A percentile compares a stretch with the other conserved stretches of the same genome.
phyloP scores from a whole-genome alignment of 768 basidiomycete genomes.

The Russula sp. region DNA sequence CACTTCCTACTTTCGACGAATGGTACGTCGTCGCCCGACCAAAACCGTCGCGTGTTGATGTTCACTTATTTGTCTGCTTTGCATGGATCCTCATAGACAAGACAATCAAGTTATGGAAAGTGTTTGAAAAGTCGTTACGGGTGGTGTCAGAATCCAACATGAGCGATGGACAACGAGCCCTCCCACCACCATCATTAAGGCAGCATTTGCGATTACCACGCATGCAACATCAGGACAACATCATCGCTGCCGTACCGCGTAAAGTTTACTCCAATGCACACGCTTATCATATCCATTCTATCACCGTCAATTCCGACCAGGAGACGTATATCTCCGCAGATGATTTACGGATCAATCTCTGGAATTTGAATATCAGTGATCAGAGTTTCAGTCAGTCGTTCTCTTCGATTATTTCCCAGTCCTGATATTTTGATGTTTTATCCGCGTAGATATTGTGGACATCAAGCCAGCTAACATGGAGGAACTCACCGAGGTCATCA shows the following conservation, averaged over 20 bases:
- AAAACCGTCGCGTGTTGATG: constrained; percentile 3
- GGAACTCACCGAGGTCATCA: constrained; percentile 98
- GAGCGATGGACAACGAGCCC: constrained; percentile 64
- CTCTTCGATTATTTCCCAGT: background rate
- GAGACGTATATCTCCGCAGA: constrained; percentile 99
- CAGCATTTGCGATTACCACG: constrained; percentile 79
- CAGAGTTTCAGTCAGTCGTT: constrained; percentile 90
- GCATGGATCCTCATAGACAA: constrained; percentile 57
- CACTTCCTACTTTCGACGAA: constrained; percentile 97
- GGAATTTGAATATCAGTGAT: constrained; percentile 98
- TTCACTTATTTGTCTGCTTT: constrained; percentile 1
- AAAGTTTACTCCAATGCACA: constrained; percentile 99
- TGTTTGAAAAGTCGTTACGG: constrained; percentile 96
- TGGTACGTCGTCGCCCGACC: constrained; percentile 43
- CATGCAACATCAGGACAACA: constrained; percentile 92
- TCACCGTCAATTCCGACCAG: constrained; percentile 98
- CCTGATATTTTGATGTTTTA: background rate
- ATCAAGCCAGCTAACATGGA: constrained; percentile 99
- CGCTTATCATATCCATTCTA: constrained; percentile 99
- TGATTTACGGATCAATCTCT: constrained; percentile 93
- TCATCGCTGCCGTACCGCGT: constrained; percentile 95
- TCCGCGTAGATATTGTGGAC: constrained; percentile 84
- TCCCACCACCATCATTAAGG: constrained; percentile 51
- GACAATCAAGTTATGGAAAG: constrained; percentile 99
- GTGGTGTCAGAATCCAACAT: constrained; percentile 98